Conservation (phyloP, 305 asterid species). For the Solanum chacoense region DNA sequence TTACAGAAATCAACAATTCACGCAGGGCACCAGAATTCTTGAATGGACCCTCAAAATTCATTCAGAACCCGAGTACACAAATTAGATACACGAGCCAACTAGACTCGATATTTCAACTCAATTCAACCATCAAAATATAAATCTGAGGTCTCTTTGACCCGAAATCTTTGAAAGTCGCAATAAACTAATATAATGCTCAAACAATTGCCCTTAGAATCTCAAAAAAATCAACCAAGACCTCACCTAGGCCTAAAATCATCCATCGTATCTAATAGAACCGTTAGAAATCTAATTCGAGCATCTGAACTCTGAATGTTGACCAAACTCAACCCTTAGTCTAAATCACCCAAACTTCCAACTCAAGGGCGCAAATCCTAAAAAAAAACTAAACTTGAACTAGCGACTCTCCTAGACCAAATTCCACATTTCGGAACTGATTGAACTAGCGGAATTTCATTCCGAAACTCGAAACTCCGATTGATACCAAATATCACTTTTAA, state of each 20-base stretch:
- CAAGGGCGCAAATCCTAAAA: not conserved
- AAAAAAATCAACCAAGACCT: not conserved
- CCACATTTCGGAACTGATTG: not conserved
- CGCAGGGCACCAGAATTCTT: not conserved
- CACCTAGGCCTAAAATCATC: not conserved
- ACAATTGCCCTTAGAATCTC: not conserved
- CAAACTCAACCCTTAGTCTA: not conserved
- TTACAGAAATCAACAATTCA: too few relatives aligned
- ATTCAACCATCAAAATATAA: not conserved
- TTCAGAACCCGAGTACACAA: not conserved
- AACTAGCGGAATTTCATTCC: too few relatives aligned
- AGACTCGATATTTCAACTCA: not conserved
- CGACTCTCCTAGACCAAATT: not conserved
- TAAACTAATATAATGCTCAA: not conserved
- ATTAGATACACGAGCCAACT: not conserved
- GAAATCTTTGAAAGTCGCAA: not conserved
- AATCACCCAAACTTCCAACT: not conserved
- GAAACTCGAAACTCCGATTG: not conserved
- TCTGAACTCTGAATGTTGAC: not conserved
- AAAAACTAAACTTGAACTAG: not conserved
- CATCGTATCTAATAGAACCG: not conserved
- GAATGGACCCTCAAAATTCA: not conserved
- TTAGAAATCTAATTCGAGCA: not conserved
- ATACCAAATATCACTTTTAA: not conserved
- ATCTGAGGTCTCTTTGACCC: not conserved